Percentiles rank a stretch among this genome's conserved stretches.
Conservation (phyloP, 2,329 filamentous ascomycete genomes). For the Colletotrichum liaoningense region DNA sequence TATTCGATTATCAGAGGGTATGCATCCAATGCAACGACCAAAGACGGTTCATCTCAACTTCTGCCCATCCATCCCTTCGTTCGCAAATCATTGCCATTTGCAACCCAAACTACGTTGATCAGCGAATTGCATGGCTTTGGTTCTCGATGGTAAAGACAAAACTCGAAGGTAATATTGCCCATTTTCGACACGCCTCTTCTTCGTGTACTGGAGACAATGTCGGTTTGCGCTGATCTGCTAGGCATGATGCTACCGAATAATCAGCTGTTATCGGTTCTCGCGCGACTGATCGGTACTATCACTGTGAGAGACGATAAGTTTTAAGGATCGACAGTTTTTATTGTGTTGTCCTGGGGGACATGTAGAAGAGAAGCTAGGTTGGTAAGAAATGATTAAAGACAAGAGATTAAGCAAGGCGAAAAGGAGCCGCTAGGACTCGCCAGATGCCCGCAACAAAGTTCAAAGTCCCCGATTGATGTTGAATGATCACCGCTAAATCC, state of each 20-base stretch:
- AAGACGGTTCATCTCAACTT: conserved; percentile 14
- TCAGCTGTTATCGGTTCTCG: too few species aligned
- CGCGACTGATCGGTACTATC: too few species aligned
- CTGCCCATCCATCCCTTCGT: neutral
- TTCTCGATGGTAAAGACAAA: neutral
- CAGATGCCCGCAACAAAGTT: conserved; percentile 20
- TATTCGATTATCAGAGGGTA: neutral
- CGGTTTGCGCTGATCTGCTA: neutral
- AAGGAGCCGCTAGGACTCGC: conserved; percentile 23
- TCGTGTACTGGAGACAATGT: neutral
- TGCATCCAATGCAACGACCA: neutral
- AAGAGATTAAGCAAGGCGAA: conserved; percentile 12
- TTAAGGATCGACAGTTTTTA: conserved; percentile 30
- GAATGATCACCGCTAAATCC: conserved; percentile 3
- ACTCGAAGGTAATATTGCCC: neutral
- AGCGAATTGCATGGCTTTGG: neutral
- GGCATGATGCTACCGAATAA: too few species aligned
- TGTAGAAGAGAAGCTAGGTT: conserved; percentile 22
- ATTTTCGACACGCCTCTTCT: too few species aligned
- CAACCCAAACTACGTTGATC: neutral
- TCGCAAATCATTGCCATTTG: neutral
- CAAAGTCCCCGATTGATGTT: conserved; percentile 24
- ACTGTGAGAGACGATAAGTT: too few species aligned
- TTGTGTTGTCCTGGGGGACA: conserved; percentile 4
- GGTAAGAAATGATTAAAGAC: conserved; percentile 27